Evolutionary conservation across 2,329 filamentous ascomycete species (phyloP).

Genomic region (Gyromitra esculenta): DNA sequence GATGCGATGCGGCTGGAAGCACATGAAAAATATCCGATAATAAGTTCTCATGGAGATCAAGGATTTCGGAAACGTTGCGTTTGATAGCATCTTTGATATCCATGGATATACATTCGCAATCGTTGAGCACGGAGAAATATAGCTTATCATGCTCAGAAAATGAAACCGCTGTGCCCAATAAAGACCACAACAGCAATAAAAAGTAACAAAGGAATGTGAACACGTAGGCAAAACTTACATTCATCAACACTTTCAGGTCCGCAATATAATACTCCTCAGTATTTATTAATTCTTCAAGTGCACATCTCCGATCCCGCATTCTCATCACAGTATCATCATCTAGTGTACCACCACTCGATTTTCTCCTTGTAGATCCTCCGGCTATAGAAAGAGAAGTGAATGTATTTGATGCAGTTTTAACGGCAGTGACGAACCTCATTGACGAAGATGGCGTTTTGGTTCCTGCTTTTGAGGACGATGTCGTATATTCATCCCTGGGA

Average conservation of each 20-base stretch:
- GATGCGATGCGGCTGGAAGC: slow-evolving; percentile 70
- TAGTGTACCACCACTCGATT: slow-evolving; percentile 66
- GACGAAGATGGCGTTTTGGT: slow-evolving; percentile 70
- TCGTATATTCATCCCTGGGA: slow-evolving; percentile 7
- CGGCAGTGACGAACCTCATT: slow-evolving; percentile 78
- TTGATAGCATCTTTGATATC: slow-evolving; percentile 78
- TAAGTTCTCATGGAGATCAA: slow-evolving; percentile 84
- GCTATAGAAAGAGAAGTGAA: slow-evolving; percentile 51
- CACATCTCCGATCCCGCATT: slow-evolving; percentile 77
- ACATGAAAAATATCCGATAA: slow-evolving; percentile 76
- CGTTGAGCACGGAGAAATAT: slow-evolving; percentile 77
- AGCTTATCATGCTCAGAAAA: slow-evolving; percentile 65
- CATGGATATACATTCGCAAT: slow-evolving; percentile 72
- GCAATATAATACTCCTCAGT: slow-evolving; percentile 91
- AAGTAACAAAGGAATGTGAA: slow-evolving; percentile 7
- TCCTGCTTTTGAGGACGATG: slow-evolving; percentile 36
- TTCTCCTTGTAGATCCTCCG: slow-evolving; percentile 41
- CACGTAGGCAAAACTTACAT: slow-evolving; percentile 67
- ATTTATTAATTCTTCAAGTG: slow-evolving; percentile 83
- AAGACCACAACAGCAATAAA: slow-evolving; percentile 11
- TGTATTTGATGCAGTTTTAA: slow-evolving; percentile 72
- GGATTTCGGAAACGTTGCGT: slow-evolving; percentile 79
- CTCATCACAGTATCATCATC: slow-evolving; percentile 78
- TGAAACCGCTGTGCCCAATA: slow-evolving; percentile 3
- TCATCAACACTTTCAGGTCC: slow-evolving; percentile 85